Percentiles rank a stretch among this genome's conserved stretches.
phyloP scores from a whole-genome alignment of 176 grass and related monocot species.

The Carex parvula region DNA sequence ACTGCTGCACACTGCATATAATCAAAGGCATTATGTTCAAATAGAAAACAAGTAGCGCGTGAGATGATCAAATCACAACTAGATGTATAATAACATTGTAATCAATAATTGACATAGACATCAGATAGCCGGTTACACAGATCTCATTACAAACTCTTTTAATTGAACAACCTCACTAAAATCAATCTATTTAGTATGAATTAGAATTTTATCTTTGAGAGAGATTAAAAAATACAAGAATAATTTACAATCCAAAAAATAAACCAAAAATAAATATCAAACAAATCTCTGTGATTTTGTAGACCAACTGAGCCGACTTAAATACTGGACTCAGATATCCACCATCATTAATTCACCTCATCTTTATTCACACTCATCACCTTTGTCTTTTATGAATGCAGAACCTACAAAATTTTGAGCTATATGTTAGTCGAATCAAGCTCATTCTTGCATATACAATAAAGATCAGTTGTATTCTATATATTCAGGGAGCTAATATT shows the following conservation, averaged over 20 bases:
- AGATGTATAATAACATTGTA: background rate
- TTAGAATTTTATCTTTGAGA: background rate
- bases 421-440: background rate
- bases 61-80: background rate
- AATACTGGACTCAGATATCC: conserved; percentile 22
- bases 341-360: background rate
- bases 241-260: conserved; percentile 2
- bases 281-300: conserved; percentile 10
- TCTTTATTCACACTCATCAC: conserved; percentile 9
- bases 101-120: conserved; percentile 10
- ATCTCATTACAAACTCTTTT: conserved; percentile 19
- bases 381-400: conserved; percentile 1
- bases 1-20: background rate
- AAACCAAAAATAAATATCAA: background rate
- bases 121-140: conserved; percentile 11
- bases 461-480: background rate
- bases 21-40: background rate
- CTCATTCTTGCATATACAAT: background rate
- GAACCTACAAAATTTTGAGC: conserved; percentile 1
- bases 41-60: background rate
- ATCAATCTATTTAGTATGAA: conserved; percentile 4
- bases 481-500: background rate
- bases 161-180: conserved; percentile 2
- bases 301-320: conserved; percentile 10
- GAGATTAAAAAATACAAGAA: background rate